phyloP scores from a whole-genome alignment of 352 stramenopile species.

The Phytophthora idaei region DNA sequence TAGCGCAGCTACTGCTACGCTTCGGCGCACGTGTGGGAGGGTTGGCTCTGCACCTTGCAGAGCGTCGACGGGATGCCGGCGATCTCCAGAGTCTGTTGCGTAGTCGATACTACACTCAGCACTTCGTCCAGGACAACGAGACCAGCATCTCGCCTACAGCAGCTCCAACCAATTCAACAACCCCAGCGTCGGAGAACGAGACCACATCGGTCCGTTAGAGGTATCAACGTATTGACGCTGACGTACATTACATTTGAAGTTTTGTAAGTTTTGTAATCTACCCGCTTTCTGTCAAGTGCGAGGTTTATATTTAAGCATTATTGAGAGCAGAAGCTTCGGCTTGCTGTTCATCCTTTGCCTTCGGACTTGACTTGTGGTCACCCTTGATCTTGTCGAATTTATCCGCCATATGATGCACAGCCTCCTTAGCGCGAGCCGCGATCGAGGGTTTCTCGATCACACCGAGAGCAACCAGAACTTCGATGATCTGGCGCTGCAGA shows the following conservation, averaged over 20 bases:
- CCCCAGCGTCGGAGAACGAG: constrained; percentile 13
- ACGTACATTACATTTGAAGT: background rate
- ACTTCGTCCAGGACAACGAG: constrained; percentile 30
- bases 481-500: constrained; percentile 30
- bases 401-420: constrained; percentile 27
- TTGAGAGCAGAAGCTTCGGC: background rate
- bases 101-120: constrained; percentile 67
- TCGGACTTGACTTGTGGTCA: constrained; percentile 10
- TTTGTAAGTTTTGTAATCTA: too few species aligned
- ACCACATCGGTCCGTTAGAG: constrained; percentile 29
- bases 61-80: constrained; percentile 58
- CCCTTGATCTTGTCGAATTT: constrained; percentile 21
- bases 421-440: constrained; percentile 29
- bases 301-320: too few species aligned
- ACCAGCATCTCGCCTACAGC: constrained; percentile 4
- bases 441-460: constrained; percentile 32
- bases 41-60: constrained; percentile 75
- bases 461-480: constrained; percentile 12
- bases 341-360: constrained; percentile 4
- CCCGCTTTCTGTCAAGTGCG: too few species aligned
- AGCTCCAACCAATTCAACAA: background rate
- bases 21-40: constrained; percentile 71
- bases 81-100: constrained; percentile 69
- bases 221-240: background rate
- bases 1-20: constrained; percentile 64